phyloP scores from a whole-genome alignment of 305 asterid species.

The Caryopteris hybrid region DNA sequence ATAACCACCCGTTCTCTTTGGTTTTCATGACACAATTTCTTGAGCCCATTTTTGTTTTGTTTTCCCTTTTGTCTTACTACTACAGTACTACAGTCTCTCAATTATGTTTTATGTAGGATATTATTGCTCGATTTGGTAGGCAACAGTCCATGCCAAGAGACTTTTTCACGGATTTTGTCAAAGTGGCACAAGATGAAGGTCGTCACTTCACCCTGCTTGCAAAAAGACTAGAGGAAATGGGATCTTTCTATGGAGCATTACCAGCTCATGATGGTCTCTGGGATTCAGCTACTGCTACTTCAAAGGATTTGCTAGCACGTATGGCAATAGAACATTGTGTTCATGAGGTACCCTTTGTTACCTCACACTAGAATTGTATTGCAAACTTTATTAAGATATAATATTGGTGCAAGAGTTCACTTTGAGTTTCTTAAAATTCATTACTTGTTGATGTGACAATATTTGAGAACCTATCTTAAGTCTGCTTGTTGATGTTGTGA shows the following conservation, averaged over 20 bases:
- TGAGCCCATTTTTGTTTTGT: too few relatives aligned
- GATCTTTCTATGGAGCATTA: slow-evolving; percentile 88
- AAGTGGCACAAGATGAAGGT: slow-evolving; percentile 97
- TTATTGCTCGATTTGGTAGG: slow-evolving; percentile 89
- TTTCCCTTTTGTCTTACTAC: too few relatives aligned
- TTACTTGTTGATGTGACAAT: neutral
- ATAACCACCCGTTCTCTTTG: neutral
- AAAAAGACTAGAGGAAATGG: slow-evolving; percentile 67
- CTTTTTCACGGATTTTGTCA: slow-evolving; percentile 88
- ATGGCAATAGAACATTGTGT: slow-evolving; percentile 92
- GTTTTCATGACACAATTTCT: neutral
- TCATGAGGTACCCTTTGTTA: slow-evolving; percentile 65
- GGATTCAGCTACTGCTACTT: slow-evolving; percentile 95
- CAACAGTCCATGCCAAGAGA: slow-evolving; percentile 84
- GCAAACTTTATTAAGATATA: neutral
- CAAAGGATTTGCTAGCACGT: slow-evolving; percentile 74
- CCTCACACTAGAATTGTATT: neutral
- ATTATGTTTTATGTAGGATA: slow-evolving; percentile 47
- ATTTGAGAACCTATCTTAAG: neutral
- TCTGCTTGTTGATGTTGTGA: too few relatives aligned
- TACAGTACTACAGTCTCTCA: slow-evolving; percentile 13
- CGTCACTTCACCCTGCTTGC: slow-evolving; percentile 88
- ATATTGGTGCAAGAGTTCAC: neutral
- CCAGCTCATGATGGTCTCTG: slow-evolving; percentile 98
- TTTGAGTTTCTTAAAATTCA: neutral